phyloP scores from a whole-genome alignment of 371 early-diverging fungal species.

The Lichtheimia hyalospora region DNA sequence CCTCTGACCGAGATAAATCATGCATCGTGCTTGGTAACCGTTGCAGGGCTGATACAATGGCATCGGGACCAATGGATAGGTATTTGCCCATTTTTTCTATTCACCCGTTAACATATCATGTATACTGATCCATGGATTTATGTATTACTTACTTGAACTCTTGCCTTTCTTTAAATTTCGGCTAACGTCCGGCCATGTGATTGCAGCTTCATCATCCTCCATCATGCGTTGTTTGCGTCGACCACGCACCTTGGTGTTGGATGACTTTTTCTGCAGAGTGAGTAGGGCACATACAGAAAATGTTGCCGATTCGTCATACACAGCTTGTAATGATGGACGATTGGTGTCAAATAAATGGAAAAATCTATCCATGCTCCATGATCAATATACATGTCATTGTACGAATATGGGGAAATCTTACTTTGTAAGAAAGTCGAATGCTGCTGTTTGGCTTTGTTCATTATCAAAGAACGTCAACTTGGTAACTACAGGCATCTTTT shows the following conservation, averaged over 20 bases:
- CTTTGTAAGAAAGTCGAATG: slow-evolving; percentile 26
- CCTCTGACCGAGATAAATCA: slow-evolving; percentile 35
- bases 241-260: slow-evolving; percentile 24
- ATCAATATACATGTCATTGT: not conserved
- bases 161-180: slow-evolving; percentile 25
- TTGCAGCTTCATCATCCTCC: slow-evolving; percentile 28
- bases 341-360: slow-evolving; percentile 32
- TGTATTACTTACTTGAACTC: slow-evolving; percentile 22
- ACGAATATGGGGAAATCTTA: slow-evolving; percentile 11
- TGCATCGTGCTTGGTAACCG: slow-evolving; percentile 50
- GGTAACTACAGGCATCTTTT: slow-evolving; percentile 30
- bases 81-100: slow-evolving; percentile 33
- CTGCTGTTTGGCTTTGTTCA: slow-evolving; percentile 24
- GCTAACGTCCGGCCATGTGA: slow-evolving; percentile 26
- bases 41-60: slow-evolving; percentile 33
- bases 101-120: not conserved
- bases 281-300: slow-evolving; percentile 33
- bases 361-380: slow-evolving; percentile 3
- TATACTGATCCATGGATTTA: not conserved
- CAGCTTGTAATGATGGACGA: slow-evolving; percentile 13
- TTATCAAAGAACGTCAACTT: slow-evolving; percentile 34
- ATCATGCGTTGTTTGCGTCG: slow-evolving; percentile 36
- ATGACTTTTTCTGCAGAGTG: slow-evolving; percentile 19
- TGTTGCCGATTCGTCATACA: slow-evolving; percentile 30
- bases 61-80: slow-evolving; percentile 31